Evolutionary conservation across 2,329 filamentous ascomycete genomes (phyloP).

Genomic region (Rhexocercosporidium sp.): DNA sequence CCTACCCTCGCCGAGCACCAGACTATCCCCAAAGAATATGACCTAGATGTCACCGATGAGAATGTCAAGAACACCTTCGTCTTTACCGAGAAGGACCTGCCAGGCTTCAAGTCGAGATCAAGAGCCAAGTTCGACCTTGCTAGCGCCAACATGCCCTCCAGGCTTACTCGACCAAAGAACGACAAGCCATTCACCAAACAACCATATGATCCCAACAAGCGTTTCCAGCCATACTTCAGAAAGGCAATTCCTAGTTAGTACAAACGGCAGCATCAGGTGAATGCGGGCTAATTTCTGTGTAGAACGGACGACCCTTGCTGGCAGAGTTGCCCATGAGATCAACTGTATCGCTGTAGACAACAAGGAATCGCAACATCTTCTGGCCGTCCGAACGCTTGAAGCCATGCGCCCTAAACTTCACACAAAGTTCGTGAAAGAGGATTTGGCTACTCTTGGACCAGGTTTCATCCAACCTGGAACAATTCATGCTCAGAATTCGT

Average conservation of each 20-base stretch:
- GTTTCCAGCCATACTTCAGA: slow-evolving; percentile 66
- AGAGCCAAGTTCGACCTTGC: slow-evolving; percentile 60
- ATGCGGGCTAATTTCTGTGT: slow-evolving; percentile 29
- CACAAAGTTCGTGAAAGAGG: slow-evolving; percentile 48
- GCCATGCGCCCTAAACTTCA: slow-evolving; percentile 64
- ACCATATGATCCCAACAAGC: slow-evolving; percentile 52
- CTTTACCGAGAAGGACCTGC: slow-evolving; percentile 92
- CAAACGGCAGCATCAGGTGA: background rate
- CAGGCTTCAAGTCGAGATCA: slow-evolving; percentile 70
- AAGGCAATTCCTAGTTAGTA: slow-evolving; percentile 77
- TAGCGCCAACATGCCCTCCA: slow-evolving; percentile 62
- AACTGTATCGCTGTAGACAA: slow-evolving; percentile 76
- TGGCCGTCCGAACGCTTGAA: slow-evolving; percentile 62
- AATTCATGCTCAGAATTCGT: slow-evolving; percentile 48
- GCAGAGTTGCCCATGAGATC: slow-evolving; percentile 76
- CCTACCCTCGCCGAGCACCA: slow-evolving; percentile 70
- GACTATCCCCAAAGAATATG: slow-evolving; percentile 85
- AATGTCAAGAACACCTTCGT: slow-evolving; percentile 85
- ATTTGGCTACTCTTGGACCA: slow-evolving; percentile 38
- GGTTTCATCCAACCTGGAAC: slow-evolving; percentile 64
- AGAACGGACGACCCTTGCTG: slow-evolving; percentile 81
- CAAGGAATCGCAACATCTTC: slow-evolving; percentile 67
- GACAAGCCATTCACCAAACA: slow-evolving; percentile 53
- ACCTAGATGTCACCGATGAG: slow-evolving; percentile 71
- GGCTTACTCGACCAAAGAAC: slow-evolving; percentile 50